Conservation (phyloP, 495 filamentous ascomycete species). For the Neurospora tetraspora region DNA sequence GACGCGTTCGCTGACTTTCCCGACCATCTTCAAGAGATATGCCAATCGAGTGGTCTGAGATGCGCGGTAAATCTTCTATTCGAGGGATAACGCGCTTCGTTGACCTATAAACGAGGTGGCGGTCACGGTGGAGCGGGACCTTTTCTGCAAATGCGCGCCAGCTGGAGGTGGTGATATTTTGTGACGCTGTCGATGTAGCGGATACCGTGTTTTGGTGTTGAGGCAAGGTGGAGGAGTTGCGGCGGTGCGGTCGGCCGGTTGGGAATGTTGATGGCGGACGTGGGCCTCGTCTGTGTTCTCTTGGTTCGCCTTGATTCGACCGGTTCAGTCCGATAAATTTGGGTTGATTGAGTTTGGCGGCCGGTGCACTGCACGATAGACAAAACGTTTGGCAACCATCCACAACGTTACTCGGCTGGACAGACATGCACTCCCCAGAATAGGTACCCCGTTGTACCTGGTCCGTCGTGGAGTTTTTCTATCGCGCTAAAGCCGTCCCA, state of each 20-base stretch:
- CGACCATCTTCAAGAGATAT: conserved; percentile 30
- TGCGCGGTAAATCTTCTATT: neutral
- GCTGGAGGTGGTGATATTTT: neutral
- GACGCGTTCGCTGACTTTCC: conserved; percentile 45
- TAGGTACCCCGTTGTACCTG: neutral
- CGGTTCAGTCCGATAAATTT: neutral
- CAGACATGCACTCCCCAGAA: neutral
- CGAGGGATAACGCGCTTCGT: neutral
- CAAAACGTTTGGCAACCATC: neutral
- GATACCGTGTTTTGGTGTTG: neutral
- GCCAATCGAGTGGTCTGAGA: neutral
- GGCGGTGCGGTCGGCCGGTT: neutral
- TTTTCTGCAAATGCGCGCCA: neutral
- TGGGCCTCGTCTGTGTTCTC: neutral
- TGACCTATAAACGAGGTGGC: neutral
- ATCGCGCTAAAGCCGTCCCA: neutral
- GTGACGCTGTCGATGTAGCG: neutral
- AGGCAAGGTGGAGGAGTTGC: neutral
- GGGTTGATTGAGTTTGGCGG: neutral
- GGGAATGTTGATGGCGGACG: neutral
- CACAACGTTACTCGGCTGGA: neutral
- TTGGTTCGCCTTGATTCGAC: neutral
- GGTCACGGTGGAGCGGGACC: neutral
- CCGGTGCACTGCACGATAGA: neutral
- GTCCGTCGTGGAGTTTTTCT: neutral